Percentiles rank a stretch among this genome's conserved stretches.
Conservation (phyloP, 169 alveolate species). For the Eimeria falciformis region DNA sequence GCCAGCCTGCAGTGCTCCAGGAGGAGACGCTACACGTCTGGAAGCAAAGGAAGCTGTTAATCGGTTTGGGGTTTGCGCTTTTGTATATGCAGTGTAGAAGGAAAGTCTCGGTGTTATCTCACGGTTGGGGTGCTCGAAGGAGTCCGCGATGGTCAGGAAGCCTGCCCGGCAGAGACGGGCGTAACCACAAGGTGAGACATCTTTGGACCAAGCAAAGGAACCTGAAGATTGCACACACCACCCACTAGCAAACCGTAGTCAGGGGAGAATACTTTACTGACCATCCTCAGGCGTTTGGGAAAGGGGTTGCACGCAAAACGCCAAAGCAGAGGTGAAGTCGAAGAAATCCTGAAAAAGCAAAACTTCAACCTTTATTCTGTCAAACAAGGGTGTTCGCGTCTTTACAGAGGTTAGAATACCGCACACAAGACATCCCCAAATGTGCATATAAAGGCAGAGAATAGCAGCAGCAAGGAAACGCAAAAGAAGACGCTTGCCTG, state of each 20-base stretch:
- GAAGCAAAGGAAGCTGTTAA: neutral
- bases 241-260: no score
- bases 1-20: neutral
- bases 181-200: conserved; percentile 45
- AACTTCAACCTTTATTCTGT: no score
- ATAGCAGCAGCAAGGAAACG: no score
- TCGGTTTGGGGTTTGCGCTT: neutral
- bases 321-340: neutral
- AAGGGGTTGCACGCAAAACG: neutral
- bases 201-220: conserved; percentile 66
- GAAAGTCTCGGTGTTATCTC: neutral
- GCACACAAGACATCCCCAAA: no score
- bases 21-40: neutral
- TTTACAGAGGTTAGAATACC: no score
- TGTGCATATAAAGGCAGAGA: no score
- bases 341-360: no score
- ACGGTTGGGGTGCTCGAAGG: conserved; percentile 31
- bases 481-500: conserved; percentile 41
- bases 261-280: neutral
- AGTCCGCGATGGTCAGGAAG: conserved; percentile 64
- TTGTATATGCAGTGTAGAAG: neutral
- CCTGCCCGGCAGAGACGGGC: conserved; percentile 74
- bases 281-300: neutral
- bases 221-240: conserved; percentile 65
- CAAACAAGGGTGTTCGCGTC: no score